phyloP scores from a whole-genome alignment of 1,139 yeast genomes.

The Yamadazyma membranifaciens region DNA sequence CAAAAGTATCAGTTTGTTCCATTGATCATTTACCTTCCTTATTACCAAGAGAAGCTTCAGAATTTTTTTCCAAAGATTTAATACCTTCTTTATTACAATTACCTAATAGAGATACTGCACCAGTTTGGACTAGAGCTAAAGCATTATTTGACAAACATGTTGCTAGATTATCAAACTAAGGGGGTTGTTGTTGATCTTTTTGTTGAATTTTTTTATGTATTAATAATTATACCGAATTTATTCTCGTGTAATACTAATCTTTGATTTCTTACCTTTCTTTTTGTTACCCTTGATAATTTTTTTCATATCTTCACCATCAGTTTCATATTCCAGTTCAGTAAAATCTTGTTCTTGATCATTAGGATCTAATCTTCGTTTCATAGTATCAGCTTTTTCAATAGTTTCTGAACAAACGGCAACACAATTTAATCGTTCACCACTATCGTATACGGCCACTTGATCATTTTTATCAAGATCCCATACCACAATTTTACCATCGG shows the following conservation, averaged over 20 bases:
- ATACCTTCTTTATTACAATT: constrained; percentile 84
- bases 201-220: not conserved
- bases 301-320: constrained; percentile 56
- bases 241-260: constrained; percentile 58
- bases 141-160: constrained; percentile 81
- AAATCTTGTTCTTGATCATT: constrained; percentile 30
- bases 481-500: constrained; percentile 89
- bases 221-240: constrained; percentile 15
- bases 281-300: constrained; percentile 40
- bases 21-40: constrained; percentile 95
- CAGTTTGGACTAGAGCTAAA: constrained; percentile 91
- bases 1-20: constrained; percentile 88
- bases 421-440: constrained; percentile 93
- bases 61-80: constrained; percentile 80
- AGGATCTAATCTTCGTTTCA: constrained; percentile 62
- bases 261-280: constrained; percentile 38
- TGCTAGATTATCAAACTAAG: constrained; percentile 7
- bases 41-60: constrained; percentile 96
- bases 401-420: constrained; percentile 74
- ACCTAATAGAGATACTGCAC: constrained; percentile 76
- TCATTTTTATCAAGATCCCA: constrained; percentile 74
- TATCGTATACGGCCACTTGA: constrained; percentile 85
- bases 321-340: constrained; percentile 66
- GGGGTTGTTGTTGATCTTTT: not conserved
- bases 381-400: constrained; percentile 69